Evolutionary conservation across 2,329 filamentous ascomycete genomes (phyloP).

Genomic region (Apiospora marii): DNA sequence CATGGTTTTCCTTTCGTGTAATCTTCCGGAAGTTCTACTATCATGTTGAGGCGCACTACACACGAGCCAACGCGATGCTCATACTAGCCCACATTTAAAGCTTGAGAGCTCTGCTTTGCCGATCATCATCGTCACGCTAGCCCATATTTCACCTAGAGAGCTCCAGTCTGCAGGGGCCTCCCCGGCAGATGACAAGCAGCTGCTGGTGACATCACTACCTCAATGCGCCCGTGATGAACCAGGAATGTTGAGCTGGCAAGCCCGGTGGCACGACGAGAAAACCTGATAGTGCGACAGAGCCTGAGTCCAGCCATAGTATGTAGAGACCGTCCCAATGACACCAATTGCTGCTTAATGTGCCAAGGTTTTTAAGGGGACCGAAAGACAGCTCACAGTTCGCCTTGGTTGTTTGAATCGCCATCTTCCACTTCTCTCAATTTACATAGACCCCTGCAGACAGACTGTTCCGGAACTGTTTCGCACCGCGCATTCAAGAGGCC

Average conservation of each 20-base stretch:
- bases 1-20: not conserved
- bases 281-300: constrained; percentile 8
- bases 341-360: constrained; percentile 6
- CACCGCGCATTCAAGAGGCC: not conserved
- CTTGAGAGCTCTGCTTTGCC: constrained; percentile 9
- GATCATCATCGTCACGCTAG: not conserved
- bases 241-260: constrained; percentile 13
- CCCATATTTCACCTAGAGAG: not conserved
- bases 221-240: not conserved
- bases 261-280: constrained; percentile 13
- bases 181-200: constrained; percentile 17
- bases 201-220: constrained; percentile 12
- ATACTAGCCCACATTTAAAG: not conserved
- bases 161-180: not conserved
- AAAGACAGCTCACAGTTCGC: not conserved
- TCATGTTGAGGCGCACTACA: not conserved
- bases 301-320: not conserved
- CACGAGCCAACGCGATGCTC: not conserved
- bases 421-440: constrained; percentile 4
- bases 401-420: not conserved
- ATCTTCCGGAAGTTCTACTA: not conserved
- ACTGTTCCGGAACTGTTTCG: constrained; percentile 9
- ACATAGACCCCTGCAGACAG: not conserved
- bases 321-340: not conserved
- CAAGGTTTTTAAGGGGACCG: not conserved